Base-by-base conservation (phyloP, 164 flowering plant genomes). In the Magnolia changhungtana region DNA sequence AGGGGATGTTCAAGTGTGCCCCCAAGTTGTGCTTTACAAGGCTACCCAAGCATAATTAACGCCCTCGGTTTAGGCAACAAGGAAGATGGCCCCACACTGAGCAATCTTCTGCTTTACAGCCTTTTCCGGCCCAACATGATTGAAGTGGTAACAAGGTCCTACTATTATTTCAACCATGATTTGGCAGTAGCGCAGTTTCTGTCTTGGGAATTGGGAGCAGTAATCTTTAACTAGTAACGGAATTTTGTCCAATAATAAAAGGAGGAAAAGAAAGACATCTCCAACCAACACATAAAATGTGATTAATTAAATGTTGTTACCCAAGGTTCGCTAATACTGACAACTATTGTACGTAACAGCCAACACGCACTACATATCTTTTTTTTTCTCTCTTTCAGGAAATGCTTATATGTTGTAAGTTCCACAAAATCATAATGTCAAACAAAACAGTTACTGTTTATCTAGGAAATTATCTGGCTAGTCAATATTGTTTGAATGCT, bases 371-470 rank as follows among this genome's bases (percentile, higher is more conserved):
- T 55, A 16, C 23, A n/a, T 19, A 8, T 64, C 67, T 27, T 24
- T 29, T 29, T 24, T 24, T 24, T 24, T 1, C 1, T 27, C 0
- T 1, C 2, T 27, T 27, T 27, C 2, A 67, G 8, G 13, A 24
- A 24, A 16, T n/a, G 10, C 55, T 45, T 45, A 49, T 37, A 49
- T 19, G 37, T 69, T 13, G 18, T 8, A 37, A 37, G 72, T 69
- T 49, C 52, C 10, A 7, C 20, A 37, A 16, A 19, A 45, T 4
- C 16, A 67, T 24, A 8, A 67, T 24, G 50, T 50, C 29, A 76
- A 72, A 63, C 27, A 55, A 45, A 74, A 64, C 6, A 88, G 97
- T 89, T 80, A 94, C 99, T 78, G 51, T 85, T 90, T 92, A 83
- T 96, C 99, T 85, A 92, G 61, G 18, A 11, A 55, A 55, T 2